These are phyloP conservation scores for Xylaria grammica DNA, from an alignment of 495 filamentous ascomycete genomes.

Conservation along the genomic window DNA sequence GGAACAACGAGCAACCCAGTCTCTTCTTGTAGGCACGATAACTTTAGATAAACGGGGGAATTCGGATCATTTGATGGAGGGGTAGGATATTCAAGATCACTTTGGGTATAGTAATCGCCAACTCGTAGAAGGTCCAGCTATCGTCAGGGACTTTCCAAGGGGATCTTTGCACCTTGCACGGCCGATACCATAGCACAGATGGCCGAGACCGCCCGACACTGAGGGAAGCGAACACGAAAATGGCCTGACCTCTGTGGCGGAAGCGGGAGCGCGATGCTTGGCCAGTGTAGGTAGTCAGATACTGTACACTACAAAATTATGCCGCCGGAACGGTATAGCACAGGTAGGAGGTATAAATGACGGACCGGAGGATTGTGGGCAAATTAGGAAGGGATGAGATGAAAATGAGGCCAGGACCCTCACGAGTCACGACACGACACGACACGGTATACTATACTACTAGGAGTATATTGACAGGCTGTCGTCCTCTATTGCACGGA, in stretches of 20 bases:
- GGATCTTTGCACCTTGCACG: slow-evolving; percentile 17
- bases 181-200: slow-evolving; percentile 27
- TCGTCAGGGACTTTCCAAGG: slow-evolving; percentile 10
- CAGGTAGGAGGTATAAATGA: not conserved
- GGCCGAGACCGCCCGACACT: slow-evolving; percentile 44
- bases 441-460: not conserved
- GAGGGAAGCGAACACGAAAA: slow-evolving; percentile 36
- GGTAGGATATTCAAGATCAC: slow-evolving; percentile 18
- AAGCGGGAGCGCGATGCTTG: slow-evolving; percentile 33
- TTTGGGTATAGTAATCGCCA: slow-evolving; percentile 16
- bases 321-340: no score
- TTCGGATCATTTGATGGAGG: slow-evolving; percentile 20
- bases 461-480: slow-evolving; percentile 9
- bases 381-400: slow-evolving; percentile 24
- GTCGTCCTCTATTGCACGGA: not conserved
- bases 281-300: slow-evolving; percentile 13
- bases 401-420: not conserved
- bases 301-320: no score
- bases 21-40: slow-evolving; percentile 24
- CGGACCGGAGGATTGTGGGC: slow-evolving; percentile 17
- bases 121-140: slow-evolving; percentile 9
- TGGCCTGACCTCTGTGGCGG: slow-evolving; percentile 40
- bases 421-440: no score
- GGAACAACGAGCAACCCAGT: slow-evolving; percentile 10
- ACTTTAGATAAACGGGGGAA: slow-evolving; percentile 17